Base-by-base conservation (phyloP, 495 filamentous ascomycete species). In the Penicillium lagena region DNA sequence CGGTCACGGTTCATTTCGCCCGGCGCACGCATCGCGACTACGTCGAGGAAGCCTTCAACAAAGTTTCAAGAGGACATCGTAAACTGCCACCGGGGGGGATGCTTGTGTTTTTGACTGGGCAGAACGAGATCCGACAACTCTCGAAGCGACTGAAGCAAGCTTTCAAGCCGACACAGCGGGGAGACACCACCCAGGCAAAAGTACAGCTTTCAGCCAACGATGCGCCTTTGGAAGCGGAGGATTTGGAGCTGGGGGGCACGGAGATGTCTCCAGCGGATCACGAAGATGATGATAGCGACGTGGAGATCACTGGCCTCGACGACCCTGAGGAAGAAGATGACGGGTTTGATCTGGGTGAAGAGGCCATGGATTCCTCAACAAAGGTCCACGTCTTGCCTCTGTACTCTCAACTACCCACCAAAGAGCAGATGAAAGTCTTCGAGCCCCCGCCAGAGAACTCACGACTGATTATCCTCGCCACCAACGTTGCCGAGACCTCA, bases 401-500 rank as follows among this genome's bases (percentile, higher is more conserved):
- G 1, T 99, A 94, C 65, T 96, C 94, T 4, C 78, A 96, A 36
- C 75, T 99, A n/a, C 89, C 91, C 2, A 93, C 90, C 10, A 88
- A 83, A 56, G 87, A 97, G 54, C 94, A 97, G 62, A 74, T 96
- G 49, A 82, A 76, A 49, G 89, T 99, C n/a, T 99, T 99, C 51
- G 86, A 95, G 35, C 75, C 81, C 2, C 83, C 89, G 1, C 90
- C 94, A 8, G 83, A 88, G 31, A 85, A 85, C 33, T 86, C 87
- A 9, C 82, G 94, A 5, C 77, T 95, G 8, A 87, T 97, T 46
- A 85, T 99, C 12, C 67, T 99, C 14, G 90, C 94, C 0, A 99
- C 94, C 14, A 99, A 99, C 60, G 87, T 99, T 15, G 94, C 94
- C 0, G 94, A 99, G 62, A 99, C 94, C 4, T 89, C 84, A 75